Evolutionary conservation across 164 flowering plant genomes (phyloP).

Genomic region (Pachysandra terminalis): DNA sequence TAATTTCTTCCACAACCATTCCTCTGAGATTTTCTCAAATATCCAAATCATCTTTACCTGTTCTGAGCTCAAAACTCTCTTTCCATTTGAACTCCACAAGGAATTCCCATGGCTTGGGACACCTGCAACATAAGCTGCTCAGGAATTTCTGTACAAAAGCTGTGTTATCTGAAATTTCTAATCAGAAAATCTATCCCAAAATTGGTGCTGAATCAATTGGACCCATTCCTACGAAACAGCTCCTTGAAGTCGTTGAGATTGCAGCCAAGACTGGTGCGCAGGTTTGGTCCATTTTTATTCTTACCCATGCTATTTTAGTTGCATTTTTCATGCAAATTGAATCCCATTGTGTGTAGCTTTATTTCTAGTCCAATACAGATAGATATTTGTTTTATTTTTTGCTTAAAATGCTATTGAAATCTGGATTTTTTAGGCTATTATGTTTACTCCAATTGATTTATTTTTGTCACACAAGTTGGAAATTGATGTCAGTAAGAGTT

Average conservation of each 20-base stretch:
- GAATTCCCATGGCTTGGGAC: not conserved
- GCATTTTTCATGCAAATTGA: not conserved
- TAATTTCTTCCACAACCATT: conserved; percentile 14
- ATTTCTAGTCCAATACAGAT: not conserved
- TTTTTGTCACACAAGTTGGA: too few species aligned
- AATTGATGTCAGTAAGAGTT: too few species aligned
- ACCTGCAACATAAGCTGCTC: not conserved
- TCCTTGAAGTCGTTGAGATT: conserved; percentile 59
- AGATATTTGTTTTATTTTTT: not conserved
- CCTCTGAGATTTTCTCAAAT: conserved; percentile 11
- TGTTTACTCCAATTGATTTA: too few species aligned
- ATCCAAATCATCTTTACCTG: conserved; percentile 10
- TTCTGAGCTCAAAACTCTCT: conserved; percentile 3
- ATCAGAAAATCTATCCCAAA: conserved; percentile 37
- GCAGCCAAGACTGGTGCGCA: conserved; percentile 91
- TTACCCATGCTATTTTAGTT: not conserved
- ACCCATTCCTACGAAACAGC: conserved; percentile 54
- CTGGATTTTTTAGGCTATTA: too few species aligned
- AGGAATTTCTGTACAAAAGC: conserved; percentile 34
- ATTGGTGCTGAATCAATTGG: conserved; percentile 74
- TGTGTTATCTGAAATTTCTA: conserved; percentile 45
- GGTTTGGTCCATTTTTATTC: conserved; percentile 30
- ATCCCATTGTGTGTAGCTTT: not conserved
- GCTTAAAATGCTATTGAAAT: not conserved
- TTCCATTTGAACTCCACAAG: conserved; percentile 4